A percentile compares a stretch with the other conserved stretches of the same genome.
phyloP scores from a whole-genome alignment of 495 filamentous ascomycete genomes.

The Hypoxylon perforatum region DNA sequence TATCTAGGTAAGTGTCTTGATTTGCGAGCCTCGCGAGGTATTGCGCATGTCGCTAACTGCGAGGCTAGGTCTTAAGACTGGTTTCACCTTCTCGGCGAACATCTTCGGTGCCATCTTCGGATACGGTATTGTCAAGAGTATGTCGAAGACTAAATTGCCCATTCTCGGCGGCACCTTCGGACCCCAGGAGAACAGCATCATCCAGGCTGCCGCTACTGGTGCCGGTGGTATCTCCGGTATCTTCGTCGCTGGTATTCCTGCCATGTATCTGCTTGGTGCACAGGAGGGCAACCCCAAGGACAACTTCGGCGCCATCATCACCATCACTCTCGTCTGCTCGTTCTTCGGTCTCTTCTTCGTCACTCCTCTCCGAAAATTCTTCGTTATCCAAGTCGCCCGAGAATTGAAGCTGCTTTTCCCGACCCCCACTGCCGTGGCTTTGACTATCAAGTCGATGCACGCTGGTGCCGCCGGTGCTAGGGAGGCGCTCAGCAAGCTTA shows the following conservation, averaged over 20 bases:
- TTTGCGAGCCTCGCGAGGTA: not conserved
- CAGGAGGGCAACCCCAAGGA: constrained; percentile 60
- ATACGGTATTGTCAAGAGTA: constrained; percentile 70
- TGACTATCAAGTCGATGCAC: constrained; percentile 75
- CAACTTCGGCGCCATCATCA: constrained; percentile 68
- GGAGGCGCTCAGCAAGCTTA: constrained; percentile 70
- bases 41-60: constrained; percentile 36
- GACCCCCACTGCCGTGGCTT: constrained; percentile 70
- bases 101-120: constrained; percentile 73
- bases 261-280: constrained; percentile 69
- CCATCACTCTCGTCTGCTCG: constrained; percentile 70
- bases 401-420: constrained; percentile 73
- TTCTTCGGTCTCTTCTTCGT: constrained; percentile 77
- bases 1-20: constrained; percentile 64
- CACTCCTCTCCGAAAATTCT: constrained; percentile 75
- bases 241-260: constrained; percentile 72
- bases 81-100: constrained; percentile 70
- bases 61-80: constrained; percentile 68
- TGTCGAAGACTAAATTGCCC: constrained; percentile 62
- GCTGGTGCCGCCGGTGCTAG: constrained; percentile 61
- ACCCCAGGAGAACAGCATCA: constrained; percentile 74
- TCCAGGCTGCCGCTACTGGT: constrained; percentile 72
- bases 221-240: constrained; percentile 71
- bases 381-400: constrained; percentile 72
- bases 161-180: constrained; percentile 71